Base-by-base conservation (phyloP, 2,329 filamentous ascomycete genomes). In the Colletotrichum tanaceti region DNA sequence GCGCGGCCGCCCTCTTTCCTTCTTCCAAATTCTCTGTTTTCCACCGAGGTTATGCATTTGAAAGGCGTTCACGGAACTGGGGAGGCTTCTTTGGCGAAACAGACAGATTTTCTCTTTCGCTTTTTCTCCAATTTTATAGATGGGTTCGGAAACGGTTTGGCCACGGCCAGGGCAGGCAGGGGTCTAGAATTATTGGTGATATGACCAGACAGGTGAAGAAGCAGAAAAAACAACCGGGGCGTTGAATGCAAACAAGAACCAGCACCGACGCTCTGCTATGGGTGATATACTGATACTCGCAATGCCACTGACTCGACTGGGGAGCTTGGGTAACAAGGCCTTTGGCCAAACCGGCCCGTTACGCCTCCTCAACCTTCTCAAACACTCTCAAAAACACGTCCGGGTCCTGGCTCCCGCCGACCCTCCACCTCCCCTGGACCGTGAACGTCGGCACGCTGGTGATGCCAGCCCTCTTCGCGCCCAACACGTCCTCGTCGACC, bases 371-470 rank as follows among this genome's bases (percentile, higher is more conserved):
- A 20, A 91, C 82, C 75, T 85, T 82, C 71, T 90, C 86, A 79
- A 95, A 94, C 44, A 91, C 77, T 70, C 86, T 83, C 73, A 90
- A 80, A 76, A 94, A 93, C 0, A 89, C 84, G 52, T 84, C 83
- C 3, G 87, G 82, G 68, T 90, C 87, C 81, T 94, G 91, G 63
- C 90, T 91, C 0, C 93, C 93, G 10, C 90, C 89, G 20, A 95
- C 83, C 71, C 89, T 85, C 77, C 88, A 93, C 74, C 82, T 82
- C 1, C 85, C 87, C 75, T 93, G 90, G 58, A 95, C 85, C 2
- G 89, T 89, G 74, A 93, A 93, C 73, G 91, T 89, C 18, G 92
- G 92, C 72, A 94, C 91, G 0, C 91, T 92, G 65, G 83, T 83
- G 61, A 94, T 79, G 7, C 77, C 78, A 5, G 73, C 71, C 13